Conservation (phyloP, 2,329 filamentous ascomycete species). For the Calonectria pseudoreteaudii region DNA sequence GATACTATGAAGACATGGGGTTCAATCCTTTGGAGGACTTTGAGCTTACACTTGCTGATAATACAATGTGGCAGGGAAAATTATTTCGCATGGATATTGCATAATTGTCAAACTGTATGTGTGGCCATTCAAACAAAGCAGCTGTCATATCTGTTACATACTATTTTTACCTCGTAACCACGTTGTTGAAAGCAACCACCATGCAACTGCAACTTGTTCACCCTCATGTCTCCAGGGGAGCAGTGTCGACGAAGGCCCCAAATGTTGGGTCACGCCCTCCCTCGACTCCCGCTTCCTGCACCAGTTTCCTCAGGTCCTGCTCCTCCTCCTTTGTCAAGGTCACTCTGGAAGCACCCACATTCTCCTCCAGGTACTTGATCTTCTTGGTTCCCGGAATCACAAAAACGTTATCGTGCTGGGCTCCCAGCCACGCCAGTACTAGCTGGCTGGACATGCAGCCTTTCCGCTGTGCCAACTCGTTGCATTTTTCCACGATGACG, state of each 20-base stretch:
- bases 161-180: conserved; percentile 5
- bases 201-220: not conserved
- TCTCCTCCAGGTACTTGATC: conserved; percentile 60
- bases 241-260: conserved; percentile 34
- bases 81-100: conserved; percentile 32
- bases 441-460: conserved; percentile 67
- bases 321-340: conserved; percentile 50
- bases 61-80: conserved; percentile 29
- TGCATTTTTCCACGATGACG: conserved; percentile 58
- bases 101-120: conserved; percentile 19
- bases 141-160: conserved; percentile 17
- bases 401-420: conserved; percentile 70
- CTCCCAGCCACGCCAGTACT: conserved; percentile 72
- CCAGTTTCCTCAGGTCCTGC: conserved; percentile 46
- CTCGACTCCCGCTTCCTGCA: conserved; percentile 41
- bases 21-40: conserved; percentile 31
- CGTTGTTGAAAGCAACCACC: not conserved
- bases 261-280: conserved; percentile 41
- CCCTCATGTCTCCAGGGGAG: conserved; percentile 26
- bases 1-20: conserved; percentile 35
- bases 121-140: not conserved
- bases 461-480: conserved; percentile 58
- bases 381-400: conserved; percentile 67
- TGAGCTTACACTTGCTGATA: not conserved
- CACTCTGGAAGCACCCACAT: conserved; percentile 50